Evolutionary conservation across 441 rosid genomes (phyloP).

Genomic region (Metrosideros polymorpha): DNA sequence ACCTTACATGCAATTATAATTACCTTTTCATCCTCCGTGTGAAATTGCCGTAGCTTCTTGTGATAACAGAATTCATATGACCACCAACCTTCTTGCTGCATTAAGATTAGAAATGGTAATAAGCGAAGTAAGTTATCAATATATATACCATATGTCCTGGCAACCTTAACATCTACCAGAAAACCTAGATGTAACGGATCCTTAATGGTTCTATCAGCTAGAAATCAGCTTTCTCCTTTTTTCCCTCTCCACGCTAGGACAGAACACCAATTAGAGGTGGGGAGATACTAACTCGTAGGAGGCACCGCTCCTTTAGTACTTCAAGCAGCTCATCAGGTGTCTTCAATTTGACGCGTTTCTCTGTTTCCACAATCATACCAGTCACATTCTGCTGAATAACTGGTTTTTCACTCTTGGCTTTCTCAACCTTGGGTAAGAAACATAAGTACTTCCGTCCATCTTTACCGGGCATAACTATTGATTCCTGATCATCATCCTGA

Average conservation of each 20-base stretch:
- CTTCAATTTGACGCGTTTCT: slow-evolving; percentile 60
- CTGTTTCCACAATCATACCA: slow-evolving; percentile 73
- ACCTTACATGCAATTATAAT: background rate
- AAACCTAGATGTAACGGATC: background rate
- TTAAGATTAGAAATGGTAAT: background rate
- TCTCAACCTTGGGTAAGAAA: slow-evolving; percentile 78
- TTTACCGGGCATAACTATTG: slow-evolving; percentile 55
- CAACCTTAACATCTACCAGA: background rate
- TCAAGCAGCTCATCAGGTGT: slow-evolving; percentile 88
- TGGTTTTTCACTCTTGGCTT: slow-evolving; percentile 36
- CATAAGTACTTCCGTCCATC: slow-evolving; percentile 52
- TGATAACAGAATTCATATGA: slow-evolving; percentile 84
- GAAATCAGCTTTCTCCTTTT: background rate
- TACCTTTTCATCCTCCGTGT: slow-evolving; percentile 66
- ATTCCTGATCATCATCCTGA: slow-evolving; percentile 79
- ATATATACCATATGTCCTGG: background rate
- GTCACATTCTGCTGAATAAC: slow-evolving; percentile 43
- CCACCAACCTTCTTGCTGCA: slow-evolving; percentile 99
- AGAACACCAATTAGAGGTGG: background rate
- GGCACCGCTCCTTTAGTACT: slow-evolving; percentile 48
- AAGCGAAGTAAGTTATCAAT: background rate
- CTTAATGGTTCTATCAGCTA: background rate
- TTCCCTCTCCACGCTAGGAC: background rate
- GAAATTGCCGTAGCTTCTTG: slow-evolving; percentile 48
- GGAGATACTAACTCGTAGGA: slow-evolving; percentile 43